These are phyloP conservation scores for Dictyostelium firmibasis DNA, from an alignment of 78 protist species.

Conservation along the genomic window DNA sequence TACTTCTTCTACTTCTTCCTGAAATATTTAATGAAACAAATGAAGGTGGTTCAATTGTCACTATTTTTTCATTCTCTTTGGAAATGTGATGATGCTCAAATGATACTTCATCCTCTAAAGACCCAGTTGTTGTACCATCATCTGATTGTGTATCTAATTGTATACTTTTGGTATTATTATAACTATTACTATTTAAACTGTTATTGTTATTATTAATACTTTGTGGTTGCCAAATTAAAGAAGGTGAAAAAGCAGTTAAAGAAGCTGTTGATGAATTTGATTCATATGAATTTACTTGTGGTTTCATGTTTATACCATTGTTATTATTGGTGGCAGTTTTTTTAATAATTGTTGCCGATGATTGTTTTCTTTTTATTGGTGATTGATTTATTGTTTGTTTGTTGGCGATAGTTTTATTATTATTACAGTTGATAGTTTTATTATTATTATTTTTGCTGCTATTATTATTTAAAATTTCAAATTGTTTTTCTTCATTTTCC, in stretches of 20 bases:
- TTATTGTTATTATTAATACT: not conserved
- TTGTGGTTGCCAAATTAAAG: conserved; percentile 36
- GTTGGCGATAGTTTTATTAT: not conserved
- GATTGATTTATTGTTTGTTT: not conserved
- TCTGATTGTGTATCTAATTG: not conserved
- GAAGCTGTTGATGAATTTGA: conserved; percentile 10
- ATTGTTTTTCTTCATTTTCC: not conserved
- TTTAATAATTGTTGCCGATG: not conserved
- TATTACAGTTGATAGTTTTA: not conserved
- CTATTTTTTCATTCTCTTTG: not conserved
- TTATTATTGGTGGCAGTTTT: not conserved
- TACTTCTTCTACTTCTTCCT: not conserved
- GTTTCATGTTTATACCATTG: not conserved
- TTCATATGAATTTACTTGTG: not conserved
- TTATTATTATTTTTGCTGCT: not conserved
- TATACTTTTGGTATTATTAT: not conserved
- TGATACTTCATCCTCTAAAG: conserved; percentile 18
- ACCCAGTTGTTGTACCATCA: conserved; percentile 5
- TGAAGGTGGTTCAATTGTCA: not conserved
- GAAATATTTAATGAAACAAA: conserved; percentile 8
- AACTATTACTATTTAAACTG: not conserved
- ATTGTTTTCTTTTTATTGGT: not conserved
- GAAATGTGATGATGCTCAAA: not conserved
- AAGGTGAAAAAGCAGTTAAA: conserved; percentile 12
- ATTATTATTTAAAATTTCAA: not conserved